phyloP scores from a whole-genome alignment of 768 basidiomycete species.

The Lanmaoa pseudosensibilis region DNA sequence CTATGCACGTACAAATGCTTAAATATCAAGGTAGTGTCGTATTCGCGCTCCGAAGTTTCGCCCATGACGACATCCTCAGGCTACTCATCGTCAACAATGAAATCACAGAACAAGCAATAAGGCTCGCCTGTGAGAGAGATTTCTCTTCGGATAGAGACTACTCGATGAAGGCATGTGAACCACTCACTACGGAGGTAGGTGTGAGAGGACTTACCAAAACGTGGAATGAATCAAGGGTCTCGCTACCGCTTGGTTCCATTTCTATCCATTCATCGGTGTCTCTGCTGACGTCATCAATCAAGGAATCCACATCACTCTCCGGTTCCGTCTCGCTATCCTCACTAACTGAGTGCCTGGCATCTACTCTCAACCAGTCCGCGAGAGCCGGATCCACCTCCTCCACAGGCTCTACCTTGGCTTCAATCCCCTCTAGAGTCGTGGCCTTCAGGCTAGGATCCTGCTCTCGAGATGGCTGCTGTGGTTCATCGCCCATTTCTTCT shows the following conservation, averaged over 20 bases:
- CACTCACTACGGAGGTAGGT: neutral
- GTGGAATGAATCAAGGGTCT: conserved; percentile 23
- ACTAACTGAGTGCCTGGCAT: conserved; percentile 30
- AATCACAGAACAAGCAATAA: neutral
- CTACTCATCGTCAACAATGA: conserved; percentile 6
- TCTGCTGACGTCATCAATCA: conserved; percentile 53
- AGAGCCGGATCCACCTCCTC: conserved; percentile 48
- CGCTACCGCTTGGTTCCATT: conserved; percentile 20
- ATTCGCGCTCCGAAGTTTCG: conserved; percentile 70
- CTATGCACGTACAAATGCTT: conserved; percentile 64
- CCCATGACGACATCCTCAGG: conserved; percentile 61
- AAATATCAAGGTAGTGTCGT: conserved; percentile 79
- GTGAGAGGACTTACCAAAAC: conserved; percentile 3
- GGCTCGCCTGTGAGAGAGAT: conserved; percentile 7
- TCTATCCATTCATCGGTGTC: conserved; percentile 44
- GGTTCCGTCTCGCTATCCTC: conserved; percentile 47
- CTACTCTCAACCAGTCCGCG: conserved; percentile 63
- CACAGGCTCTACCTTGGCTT: conserved; percentile 28
- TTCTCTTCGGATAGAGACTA: conserved; percentile 16
- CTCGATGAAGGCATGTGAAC: neutral
- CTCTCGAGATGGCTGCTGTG: conserved; percentile 13
- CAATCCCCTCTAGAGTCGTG: neutral
- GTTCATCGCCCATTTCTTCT: conserved; percentile 17
- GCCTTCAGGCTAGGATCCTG: conserved; percentile 13
- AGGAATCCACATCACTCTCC: conserved; percentile 68